Base-by-base conservation (phyloP, 2,329 filamentous ascomycete species). In the Biscogniauxia sp. region DNA sequence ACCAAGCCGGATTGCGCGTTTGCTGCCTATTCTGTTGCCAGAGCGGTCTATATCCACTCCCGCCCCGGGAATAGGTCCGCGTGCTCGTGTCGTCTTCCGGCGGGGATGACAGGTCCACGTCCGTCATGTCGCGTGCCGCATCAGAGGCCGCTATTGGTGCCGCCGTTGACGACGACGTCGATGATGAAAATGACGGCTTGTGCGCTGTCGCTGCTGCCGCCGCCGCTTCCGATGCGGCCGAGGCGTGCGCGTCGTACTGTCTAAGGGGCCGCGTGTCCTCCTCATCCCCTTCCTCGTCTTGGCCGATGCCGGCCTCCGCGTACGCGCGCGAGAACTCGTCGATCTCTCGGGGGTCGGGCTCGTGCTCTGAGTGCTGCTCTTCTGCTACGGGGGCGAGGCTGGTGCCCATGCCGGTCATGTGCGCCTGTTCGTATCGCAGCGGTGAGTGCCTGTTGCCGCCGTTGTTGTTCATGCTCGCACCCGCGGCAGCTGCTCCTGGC, bases 21-120 rank as follows among this genome's bases (percentile, higher is more conserved):
- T 79, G 78, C 58, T 77, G 76, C 59, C 81, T 74, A 56, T 83
- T 83, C 72, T 84, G 82, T 71, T 84, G 82, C 82, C 82, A 84
- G 45, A 84, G 71, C 5, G 81, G 80, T 51, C 79, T 72, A 23
- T 76, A 72, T 1, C 73, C 74, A 5, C 64, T 64, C 26, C 70
- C 20, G 68, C 20, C 67, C 64, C 64, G 66, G 66, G 54, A 66
- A 32, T 37, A 64, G 63, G 8, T 28, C 19, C n/a, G 23, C 17
- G n/a, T 57, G 53, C 17, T 56, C 50, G 17, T 49, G 49, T 26
- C 23, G 17, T 52, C 51, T 7, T 52, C 20, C 51, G 51, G 51
- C 51, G 15, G 6, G 2, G 37, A 45, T 13, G 37, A n/a, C 17
- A n/a, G 37, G 17, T 45, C 37, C 37, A 45, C 37, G 37, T 45